Conservation (phyloP, 192 early-diverging fungal species). For the Neocallimastix lanati region DNA sequence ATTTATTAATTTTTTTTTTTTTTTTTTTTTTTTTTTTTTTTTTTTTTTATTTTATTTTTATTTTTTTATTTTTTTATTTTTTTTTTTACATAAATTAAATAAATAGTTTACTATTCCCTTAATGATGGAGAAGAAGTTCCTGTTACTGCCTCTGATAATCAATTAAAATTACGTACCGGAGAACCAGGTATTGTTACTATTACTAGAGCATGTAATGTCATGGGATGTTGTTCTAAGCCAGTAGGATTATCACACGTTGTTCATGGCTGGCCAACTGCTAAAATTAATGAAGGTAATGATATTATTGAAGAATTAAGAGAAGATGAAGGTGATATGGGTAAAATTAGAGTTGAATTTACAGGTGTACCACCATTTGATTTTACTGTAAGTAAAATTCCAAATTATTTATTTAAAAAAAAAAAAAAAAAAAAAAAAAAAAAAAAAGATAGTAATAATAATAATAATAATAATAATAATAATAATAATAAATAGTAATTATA, state of each 20-base stretch:
- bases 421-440: too few species aligned
- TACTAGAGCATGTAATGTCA: slow-evolving; percentile 33
- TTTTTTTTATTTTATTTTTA: too few species aligned
- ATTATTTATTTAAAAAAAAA: too few species aligned
- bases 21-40: too few species aligned
- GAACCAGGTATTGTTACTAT: slow-evolving; percentile 34
- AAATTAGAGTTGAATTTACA: slow-evolving; percentile 33
- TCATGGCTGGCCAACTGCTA: slow-evolving; percentile 32
- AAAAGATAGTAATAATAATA: too few species aligned
- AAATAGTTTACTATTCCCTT: slow-evolving; percentile 10
- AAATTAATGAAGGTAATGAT: slow-evolving; percentile 42
- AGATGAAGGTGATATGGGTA: slow-evolving; percentile 33
- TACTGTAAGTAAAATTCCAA: slow-evolving; percentile 27
- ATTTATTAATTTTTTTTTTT: too few species aligned
- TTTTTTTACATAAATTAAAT: too few species aligned
- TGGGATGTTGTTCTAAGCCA: slow-evolving; percentile 33
- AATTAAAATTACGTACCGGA: slow-evolving; percentile 38
- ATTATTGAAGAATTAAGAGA: slow-evolving; percentile 46
- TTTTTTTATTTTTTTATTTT: too few species aligned
- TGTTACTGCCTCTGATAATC: slow-evolving; percentile 21
- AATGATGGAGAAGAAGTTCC: slow-evolving; percentile 11
- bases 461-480: too few species aligned
- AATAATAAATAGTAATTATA: too few species aligned
- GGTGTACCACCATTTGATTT: slow-evolving; percentile 51
- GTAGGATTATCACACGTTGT: slow-evolving; percentile 23